A percentile compares a stretch with the other conserved stretches of the same genome.
These are phyloP conservation scores for Vigna hirtella DNA, from an alignment of 306 rosid species.

Conservation along the genomic window DNA sequence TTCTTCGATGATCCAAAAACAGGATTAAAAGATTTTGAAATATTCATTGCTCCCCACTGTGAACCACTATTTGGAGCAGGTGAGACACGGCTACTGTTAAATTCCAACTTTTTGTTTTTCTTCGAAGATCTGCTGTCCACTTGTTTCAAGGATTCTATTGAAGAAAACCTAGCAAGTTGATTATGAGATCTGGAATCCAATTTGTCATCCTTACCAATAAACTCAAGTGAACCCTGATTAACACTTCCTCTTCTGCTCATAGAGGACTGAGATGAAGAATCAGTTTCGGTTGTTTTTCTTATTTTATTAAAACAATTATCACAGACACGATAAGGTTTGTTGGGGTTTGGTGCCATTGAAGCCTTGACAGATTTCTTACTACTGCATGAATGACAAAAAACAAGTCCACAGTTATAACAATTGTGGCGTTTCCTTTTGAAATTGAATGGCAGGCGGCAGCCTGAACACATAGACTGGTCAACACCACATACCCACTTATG, in stretches of 20 bases:
- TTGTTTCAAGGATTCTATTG: conserved; percentile 90
- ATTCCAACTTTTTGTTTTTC: conserved; percentile 95
- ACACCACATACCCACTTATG: conserved; percentile 99
- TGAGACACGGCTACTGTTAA: conserved; percentile 95
- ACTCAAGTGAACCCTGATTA: conserved; percentile 77
- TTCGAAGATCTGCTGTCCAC: conserved; percentile 84
- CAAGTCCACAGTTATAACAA: conserved; percentile 97
- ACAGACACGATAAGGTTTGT: conserved; percentile 97
- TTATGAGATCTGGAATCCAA: conserved; percentile 82
- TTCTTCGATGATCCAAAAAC: conserved; percentile 97
- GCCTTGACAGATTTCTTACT: conserved; percentile 95
- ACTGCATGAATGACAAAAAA: conserved; percentile 97
- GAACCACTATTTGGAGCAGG: conserved; percentile 95
- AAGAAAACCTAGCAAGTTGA: conserved; percentile 77
- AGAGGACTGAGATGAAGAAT: conserved; percentile 79
- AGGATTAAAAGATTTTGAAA: conserved; percentile 93
- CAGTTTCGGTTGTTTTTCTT: conserved; percentile 74
- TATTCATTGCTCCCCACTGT: conserved; percentile 89
- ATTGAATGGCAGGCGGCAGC: conserved; percentile 92
- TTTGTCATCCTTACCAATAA: conserved; percentile 77
- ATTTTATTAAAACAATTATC: conserved; percentile 90
- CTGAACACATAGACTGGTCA: conserved; percentile 99
- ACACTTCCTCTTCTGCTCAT: conserved; percentile 91
- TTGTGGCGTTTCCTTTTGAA: conserved; percentile 98
- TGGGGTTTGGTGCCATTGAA: conserved; percentile 99